Evolutionary conservation across 1,284 basidiomycete species (phyloP).

Genomic region (Malassezia vespertilionis): DNA sequence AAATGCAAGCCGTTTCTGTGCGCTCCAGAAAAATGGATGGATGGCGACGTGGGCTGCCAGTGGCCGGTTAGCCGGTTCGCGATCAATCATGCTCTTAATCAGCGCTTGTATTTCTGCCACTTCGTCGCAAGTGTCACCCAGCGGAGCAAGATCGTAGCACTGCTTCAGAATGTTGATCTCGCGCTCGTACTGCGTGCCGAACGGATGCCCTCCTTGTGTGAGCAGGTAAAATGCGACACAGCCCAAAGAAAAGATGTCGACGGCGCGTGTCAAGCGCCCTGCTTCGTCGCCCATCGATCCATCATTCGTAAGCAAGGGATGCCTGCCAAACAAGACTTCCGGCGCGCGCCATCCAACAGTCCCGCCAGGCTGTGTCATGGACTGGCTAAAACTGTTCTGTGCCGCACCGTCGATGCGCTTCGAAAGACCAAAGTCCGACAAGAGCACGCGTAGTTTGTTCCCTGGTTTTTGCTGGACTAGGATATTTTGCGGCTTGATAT

Average conservation of each 20-base stretch:
- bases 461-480: slow-evolving; percentile 53
- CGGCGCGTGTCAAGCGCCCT: slow-evolving; percentile 37
- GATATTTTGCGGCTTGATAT: slow-evolving; percentile 98
- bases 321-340: slow-evolving; percentile 39
- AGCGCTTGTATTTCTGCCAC: slow-evolving; percentile 42
- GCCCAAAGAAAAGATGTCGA: slow-evolving; percentile 45
- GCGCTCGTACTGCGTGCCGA: slow-evolving; percentile 42
- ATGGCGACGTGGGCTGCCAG: slow-evolving; percentile 72
- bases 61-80: slow-evolving; percentile 55
- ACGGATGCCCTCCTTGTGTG: slow-evolving; percentile 42
- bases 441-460: slow-evolving; percentile 40
- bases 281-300: slow-evolving; percentile 26
- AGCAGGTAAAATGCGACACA: slow-evolving; percentile 45
- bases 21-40: slow-evolving; percentile 95
- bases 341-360: slow-evolving; percentile 46
- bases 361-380: slow-evolving; percentile 41
- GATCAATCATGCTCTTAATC: slow-evolving; percentile 33
- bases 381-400: slow-evolving; percentile 43
- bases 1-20: slow-evolving; percentile 73
- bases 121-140: slow-evolving; percentile 39
- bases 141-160: slow-evolving; percentile 24
- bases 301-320: slow-evolving; percentile 15
- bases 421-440: slow-evolving; percentile 45
- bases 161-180: slow-evolving; percentile 45
- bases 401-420: slow-evolving; percentile 42